phyloP scores from a whole-genome alignment of 2,329 filamentous ascomycete species.

The Aspergillus floridensis region DNA sequence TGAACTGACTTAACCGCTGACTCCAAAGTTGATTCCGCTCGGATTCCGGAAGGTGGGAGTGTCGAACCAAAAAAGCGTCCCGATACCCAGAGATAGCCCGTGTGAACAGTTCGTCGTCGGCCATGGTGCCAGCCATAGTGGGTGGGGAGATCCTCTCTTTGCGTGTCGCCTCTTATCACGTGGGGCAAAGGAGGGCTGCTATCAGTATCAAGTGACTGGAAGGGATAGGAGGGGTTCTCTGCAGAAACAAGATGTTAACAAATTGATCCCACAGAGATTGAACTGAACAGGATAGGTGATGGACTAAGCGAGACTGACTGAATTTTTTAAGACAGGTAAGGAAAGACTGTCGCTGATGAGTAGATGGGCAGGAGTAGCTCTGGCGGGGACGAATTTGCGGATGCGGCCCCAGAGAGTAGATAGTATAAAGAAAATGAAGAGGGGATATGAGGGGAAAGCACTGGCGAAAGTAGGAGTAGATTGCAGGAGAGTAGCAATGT shows the following conservation, averaged over 20 bases:
- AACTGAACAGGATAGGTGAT: background rate
- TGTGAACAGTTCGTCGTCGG: conserved; percentile 41
- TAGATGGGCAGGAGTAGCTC: background rate
- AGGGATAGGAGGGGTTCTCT: conserved; percentile 8
- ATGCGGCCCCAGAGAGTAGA: background rate
- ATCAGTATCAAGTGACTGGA: conserved; percentile 30
- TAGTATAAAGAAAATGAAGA: background rate
- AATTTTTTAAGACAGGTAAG: background rate
- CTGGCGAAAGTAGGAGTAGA: background rate
- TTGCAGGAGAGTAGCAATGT: background rate
- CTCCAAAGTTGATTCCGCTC: conserved; percentile 43
- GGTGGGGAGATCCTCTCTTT: conserved; percentile 17
- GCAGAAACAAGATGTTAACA: conserved; percentile 9
- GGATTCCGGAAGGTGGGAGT: conserved; percentile 41
- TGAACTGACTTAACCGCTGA: conserved; percentile 39
- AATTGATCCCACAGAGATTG: background rate
- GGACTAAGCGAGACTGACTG: background rate
- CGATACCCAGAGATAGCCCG: conserved; percentile 43
- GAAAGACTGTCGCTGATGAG: background rate
- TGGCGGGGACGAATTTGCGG: background rate
- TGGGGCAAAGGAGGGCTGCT: conserved; percentile 22
- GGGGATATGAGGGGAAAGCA: background rate
- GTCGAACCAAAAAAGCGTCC: conserved; percentile 42
- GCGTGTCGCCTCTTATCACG: conserved; percentile 14
- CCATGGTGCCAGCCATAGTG: conserved; percentile 36